phyloP scores from a whole-genome alignment of 2,329 filamentous ascomycete species.

The Hymenoscyphus infarciens region DNA sequence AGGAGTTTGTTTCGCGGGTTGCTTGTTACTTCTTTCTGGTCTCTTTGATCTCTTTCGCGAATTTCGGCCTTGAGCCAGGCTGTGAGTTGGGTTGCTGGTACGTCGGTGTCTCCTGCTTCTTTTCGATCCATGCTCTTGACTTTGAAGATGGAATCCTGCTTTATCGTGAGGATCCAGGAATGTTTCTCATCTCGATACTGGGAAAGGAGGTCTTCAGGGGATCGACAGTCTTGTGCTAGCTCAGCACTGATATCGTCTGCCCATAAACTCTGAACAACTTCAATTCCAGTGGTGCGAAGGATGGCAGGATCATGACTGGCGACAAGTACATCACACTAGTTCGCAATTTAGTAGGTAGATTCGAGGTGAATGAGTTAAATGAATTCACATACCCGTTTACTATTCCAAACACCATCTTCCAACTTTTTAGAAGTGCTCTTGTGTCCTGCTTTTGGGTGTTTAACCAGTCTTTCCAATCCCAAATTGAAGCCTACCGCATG shows the following conservation, averaged over 20 bases:
- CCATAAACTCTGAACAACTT: constrained; percentile 77
- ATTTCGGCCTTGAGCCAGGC: constrained; percentile 78
- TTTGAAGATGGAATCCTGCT: constrained; percentile 72
- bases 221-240: constrained; percentile 74
- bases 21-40: constrained; percentile 32
- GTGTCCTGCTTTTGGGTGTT: constrained; percentile 44
- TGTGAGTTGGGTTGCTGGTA: constrained; percentile 70
- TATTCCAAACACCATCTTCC: constrained; percentile 61
- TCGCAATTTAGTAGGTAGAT: constrained; percentile 13
- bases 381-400: constrained; percentile 56
- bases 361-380: constrained; percentile 8
- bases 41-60: constrained; percentile 69
- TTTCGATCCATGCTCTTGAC: constrained; percentile 74
- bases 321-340: constrained; percentile 80
- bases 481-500: constrained; percentile 92
- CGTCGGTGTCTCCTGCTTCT: constrained; percentile 71
- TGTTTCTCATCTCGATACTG: constrained; percentile 75
- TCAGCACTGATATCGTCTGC: constrained; percentile 82
- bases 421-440: constrained; percentile 67
- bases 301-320: constrained; percentile 79
- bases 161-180: constrained; percentile 85
- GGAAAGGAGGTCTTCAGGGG: constrained; percentile 73
- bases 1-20: constrained; percentile 41
- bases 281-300: constrained; percentile 71
- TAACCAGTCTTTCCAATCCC: constrained; percentile 73